phyloP scores from a whole-genome alignment of 768 basidiomycete species.

The Tricholoma sp. region DNA sequence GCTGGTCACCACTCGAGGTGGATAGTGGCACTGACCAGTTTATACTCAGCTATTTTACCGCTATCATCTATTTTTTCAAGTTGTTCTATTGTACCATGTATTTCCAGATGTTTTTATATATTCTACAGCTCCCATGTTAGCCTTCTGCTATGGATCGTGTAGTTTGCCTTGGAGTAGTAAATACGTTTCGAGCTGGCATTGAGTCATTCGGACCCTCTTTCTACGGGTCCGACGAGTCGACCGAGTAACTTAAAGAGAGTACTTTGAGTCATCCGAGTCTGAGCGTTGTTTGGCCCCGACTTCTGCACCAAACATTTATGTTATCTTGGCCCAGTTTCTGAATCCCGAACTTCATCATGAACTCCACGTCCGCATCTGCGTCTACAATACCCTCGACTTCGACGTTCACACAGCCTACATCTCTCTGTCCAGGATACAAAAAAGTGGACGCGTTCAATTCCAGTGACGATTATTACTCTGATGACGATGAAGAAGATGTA shows the following conservation, averaged over 20 bases:
- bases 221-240: too few relatives aligned
- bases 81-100: not conserved
- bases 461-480: conserved; percentile 49
- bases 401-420: conserved; percentile 12
- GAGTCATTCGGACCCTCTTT: too few relatives aligned
- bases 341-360: not conserved
- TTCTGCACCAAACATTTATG: not conserved
- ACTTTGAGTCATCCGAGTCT: too few relatives aligned
- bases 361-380: not conserved
- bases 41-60: not conserved
- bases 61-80: not conserved
- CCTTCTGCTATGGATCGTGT: not conserved
- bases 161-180: not conserved
- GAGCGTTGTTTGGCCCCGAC: not conserved
- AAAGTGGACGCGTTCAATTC: conserved; percentile 66
- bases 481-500: conserved; percentile 47
- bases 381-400: not conserved
- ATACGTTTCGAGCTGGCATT: too few relatives aligned
- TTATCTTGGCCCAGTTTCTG: too few relatives aligned
- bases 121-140: not conserved
- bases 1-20: too few relatives aligned
- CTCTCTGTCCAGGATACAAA: conserved; percentile 53
- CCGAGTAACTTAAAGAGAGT: too few relatives aligned
- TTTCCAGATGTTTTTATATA: not conserved
- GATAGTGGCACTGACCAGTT: not conserved